A percentile compares a stretch with the other conserved stretches of the same genome.
Evolutionary conservation across 2,329 filamentous ascomycete genomes (phyloP).

Genomic region (Fonsecaea pugnacius): DNA sequence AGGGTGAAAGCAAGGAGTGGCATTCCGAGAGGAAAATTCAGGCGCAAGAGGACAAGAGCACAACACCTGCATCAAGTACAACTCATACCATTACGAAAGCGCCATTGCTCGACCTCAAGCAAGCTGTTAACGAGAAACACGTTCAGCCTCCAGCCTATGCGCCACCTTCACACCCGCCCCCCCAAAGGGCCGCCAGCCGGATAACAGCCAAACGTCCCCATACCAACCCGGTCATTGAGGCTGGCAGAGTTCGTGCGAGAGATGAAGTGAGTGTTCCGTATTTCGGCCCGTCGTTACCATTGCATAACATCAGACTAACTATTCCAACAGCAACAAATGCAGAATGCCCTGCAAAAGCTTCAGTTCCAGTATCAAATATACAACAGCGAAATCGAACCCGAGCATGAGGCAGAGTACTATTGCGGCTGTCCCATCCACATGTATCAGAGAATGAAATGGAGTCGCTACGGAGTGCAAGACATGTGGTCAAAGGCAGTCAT

Average conservation of each 20-base stretch:
- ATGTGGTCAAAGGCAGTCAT: conserved; percentile 54
- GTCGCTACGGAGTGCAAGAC: conserved; percentile 46
- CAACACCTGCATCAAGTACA: conserved; percentile 19
- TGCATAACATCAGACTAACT: conserved; percentile 2
- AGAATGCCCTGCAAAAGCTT: conserved; percentile 48
- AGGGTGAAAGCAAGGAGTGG: conserved; percentile 84
- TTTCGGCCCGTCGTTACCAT: background rate
- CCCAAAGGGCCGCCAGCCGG: conserved; percentile 1
- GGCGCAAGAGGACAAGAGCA: conserved; percentile 59
- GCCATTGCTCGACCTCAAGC: background rate
- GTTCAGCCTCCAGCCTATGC: conserved; percentile 21
- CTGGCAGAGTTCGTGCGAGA: conserved; percentile 44
- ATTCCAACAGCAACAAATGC: conserved; percentile 49
- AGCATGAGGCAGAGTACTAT: conserved; percentile 49
- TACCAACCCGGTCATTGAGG: conserved; percentile 48
- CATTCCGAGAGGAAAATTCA: conserved; percentile 88
- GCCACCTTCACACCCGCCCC: conserved; percentile 27
- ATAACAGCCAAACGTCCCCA: conserved; percentile 35
- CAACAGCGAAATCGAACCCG: conserved; percentile 55
- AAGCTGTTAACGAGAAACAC: background rate
- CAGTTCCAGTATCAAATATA: conserved; percentile 49
- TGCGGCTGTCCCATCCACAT: conserved; percentile 50
- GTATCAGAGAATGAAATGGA: conserved; percentile 45
- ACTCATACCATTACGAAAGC: background rate
- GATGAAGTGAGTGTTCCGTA: conserved; percentile 44